Evolutionary conservation across 306 rosid species (phyloP), one percentile per base, ranked within the genome.

Genomic region (Gastrolobium villosum): DNA sequence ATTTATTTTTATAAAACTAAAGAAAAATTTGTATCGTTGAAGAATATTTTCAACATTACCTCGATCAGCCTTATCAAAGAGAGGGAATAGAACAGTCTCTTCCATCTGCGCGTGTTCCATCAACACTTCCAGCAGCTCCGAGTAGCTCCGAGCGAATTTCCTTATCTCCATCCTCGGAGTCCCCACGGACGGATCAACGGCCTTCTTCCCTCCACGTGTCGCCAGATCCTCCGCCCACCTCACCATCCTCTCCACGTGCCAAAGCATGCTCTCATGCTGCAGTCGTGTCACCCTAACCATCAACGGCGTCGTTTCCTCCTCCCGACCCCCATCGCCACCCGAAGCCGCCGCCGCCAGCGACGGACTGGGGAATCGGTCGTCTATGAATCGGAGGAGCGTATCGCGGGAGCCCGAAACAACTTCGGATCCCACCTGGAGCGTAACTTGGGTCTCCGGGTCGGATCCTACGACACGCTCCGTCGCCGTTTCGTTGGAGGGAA

Each of bases 71-170:
- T 4, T 65, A 45, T 93, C 93, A 67, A 93, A 81, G 74, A 93
- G 70, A 15, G 98, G 98, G 75, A 93, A 93, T n/a, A 91, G 82
- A 26, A 93, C 70, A 52, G 81, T 87, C 78, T 93, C 98, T 64
- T 93, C 98, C 97, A 93, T 91, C 79, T 84, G 93, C 32, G 97
- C 98, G 75, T 93, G 98, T 34, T 93, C 98, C 82, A 93, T 73
- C 97, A 93, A 83, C 66, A 93, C 41, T 40, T 93, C 97, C 70
- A 89, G 79, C 69, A 93, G 52, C 86, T 91, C 92, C 37, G 97
- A 89, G 77, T 93, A 93, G 86, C 92, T 93, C 81, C 49, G 80
- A 6, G 82, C 90, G 69, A 93, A 87, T 74, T 93, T 93, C 88
- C 70, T 87, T 11, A 90, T 53, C 90, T 93, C 97, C 98, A 93